Percentiles rank a stretch among this genome's conserved stretches.
Conservation (phyloP, 2,329 filamentous ascomycete species). For the Cercospora janseana region DNA sequence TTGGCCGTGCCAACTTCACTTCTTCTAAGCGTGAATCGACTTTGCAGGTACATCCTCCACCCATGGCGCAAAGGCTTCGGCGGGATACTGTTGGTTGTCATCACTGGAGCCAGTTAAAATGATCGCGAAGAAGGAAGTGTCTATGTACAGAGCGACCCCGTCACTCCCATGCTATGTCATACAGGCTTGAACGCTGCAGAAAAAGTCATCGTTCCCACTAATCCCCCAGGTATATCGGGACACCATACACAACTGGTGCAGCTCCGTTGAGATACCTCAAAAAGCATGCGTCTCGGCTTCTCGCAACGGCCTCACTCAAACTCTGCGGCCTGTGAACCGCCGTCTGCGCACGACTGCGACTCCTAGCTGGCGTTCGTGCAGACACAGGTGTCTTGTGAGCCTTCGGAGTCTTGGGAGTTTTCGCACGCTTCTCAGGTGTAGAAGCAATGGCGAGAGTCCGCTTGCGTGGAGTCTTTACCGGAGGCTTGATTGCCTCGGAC, state of each 20-base stretch:
- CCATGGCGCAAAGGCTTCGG: no score
- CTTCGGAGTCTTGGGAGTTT: constrained; percentile 39
- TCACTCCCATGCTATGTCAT: no score
- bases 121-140: no score
- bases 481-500: constrained; percentile 23
- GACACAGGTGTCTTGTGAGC: constrained; percentile 33
- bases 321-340: constrained; percentile 39
- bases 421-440: constrained; percentile 33
- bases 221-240: constrained; percentile 74
- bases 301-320: constrained; percentile 77
- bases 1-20: constrained; percentile 4
- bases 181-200: constrained; percentile 1
- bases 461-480: constrained; percentile 34
- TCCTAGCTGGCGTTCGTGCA: constrained; percentile 33
- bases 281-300: constrained; percentile 73
- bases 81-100: no score
- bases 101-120: no score
- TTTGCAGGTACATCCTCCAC: no score
- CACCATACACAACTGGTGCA: constrained; percentile 89
- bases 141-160: no score
- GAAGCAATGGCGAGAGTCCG: constrained; percentile 26
- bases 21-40: no score
- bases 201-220: constrained; percentile 15
- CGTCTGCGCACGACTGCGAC: constrained; percentile 28
- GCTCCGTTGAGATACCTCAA: constrained; percentile 91